phyloP scores from a whole-genome alignment of 2,329 filamentous ascomycete genomes.

The Daldinia sp. region DNA sequence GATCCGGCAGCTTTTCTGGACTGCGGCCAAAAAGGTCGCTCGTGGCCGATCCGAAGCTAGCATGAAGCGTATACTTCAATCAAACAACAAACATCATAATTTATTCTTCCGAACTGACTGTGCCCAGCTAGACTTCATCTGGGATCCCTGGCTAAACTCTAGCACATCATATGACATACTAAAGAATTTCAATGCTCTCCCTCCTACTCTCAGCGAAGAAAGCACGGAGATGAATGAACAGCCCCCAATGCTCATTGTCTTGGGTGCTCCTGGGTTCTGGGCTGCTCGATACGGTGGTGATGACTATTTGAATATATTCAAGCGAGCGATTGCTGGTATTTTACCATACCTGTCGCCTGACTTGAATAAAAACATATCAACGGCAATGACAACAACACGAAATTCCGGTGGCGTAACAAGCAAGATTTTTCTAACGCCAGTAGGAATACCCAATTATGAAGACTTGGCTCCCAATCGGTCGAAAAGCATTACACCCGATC shows the following conservation, averaged over 20 bases:
- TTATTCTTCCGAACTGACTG: constrained; percentile 58
- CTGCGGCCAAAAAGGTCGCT: constrained; percentile 53
- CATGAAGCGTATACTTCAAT: background rate
- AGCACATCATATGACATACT: constrained; percentile 58
- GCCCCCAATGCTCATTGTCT: constrained; percentile 61
- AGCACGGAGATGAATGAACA: constrained; percentile 42
- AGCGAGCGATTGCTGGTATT: constrained; percentile 59
- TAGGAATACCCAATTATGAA: constrained; percentile 59
- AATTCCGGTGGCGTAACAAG: constrained; percentile 34
- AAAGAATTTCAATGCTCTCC: constrained; percentile 50
- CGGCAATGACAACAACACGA: background rate
- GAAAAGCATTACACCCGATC: constrained; percentile 60
- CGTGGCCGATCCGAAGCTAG: background rate
- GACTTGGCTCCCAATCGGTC: constrained; percentile 57
- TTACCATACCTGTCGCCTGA: constrained; percentile 53
- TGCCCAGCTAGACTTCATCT: constrained; percentile 67
- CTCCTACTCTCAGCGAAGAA: constrained; percentile 35
- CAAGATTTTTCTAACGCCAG: constrained; percentile 59
- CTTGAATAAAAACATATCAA: constrained; percentile 41
- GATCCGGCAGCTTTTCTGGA: constrained; percentile 71
- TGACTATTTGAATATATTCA: constrained; percentile 60
- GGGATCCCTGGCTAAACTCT: constrained; percentile 73
- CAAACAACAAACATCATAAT: constrained; percentile 58
- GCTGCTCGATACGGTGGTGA: constrained; percentile 64
- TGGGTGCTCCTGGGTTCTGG: constrained; percentile 68